phyloP scores from a whole-genome alignment of 2,329 filamentous ascomycete genomes.

The Nothophoma quercina region DNA sequence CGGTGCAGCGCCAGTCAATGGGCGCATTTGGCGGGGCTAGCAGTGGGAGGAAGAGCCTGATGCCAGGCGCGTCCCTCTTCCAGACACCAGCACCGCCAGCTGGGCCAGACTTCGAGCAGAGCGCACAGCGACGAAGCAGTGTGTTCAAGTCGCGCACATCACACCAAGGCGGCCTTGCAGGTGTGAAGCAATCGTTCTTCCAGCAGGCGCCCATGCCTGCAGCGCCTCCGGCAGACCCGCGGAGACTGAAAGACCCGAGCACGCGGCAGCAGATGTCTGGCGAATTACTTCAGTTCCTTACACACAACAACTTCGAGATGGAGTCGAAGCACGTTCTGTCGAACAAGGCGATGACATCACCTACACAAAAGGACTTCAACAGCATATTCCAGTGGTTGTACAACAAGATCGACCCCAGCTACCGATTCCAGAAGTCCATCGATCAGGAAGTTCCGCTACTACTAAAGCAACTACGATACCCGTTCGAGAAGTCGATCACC shows the following conservation, averaged over 20 bases:
- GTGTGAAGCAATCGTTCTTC: conserved; percentile 89
- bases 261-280: conserved; percentile 85
- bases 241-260: conserved; percentile 80
- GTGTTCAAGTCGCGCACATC: conserved; percentile 63
- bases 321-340: conserved; percentile 96
- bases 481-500: conserved; percentile 93
- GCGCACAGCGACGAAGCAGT: conserved; percentile 76
- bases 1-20: conserved; percentile 83
- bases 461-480: conserved; percentile 91
- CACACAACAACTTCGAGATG: conserved; percentile 94
- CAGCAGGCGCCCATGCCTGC: conserved; percentile 82
- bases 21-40: conserved; percentile 66
- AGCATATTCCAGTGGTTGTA: conserved; percentile 99
- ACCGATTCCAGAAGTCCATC: conserved; percentile 92
- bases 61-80: conserved; percentile 60
- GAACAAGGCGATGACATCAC: conserved; percentile 88
- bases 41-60: conserved; percentile 74
- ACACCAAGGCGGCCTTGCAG: conserved; percentile 72
- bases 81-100: conserved; percentile 55
- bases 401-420: conserved; percentile 91
- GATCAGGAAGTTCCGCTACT: conserved; percentile 94
- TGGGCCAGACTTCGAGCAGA: conserved; percentile 62
- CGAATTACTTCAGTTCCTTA: conserved; percentile 89
- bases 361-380: conserved; percentile 98
- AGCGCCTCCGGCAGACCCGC: conserved; percentile 83